Evolutionary conservation across 179 eudicot genomes (phyloP).

Genomic region (Silene coronaria): DNA sequence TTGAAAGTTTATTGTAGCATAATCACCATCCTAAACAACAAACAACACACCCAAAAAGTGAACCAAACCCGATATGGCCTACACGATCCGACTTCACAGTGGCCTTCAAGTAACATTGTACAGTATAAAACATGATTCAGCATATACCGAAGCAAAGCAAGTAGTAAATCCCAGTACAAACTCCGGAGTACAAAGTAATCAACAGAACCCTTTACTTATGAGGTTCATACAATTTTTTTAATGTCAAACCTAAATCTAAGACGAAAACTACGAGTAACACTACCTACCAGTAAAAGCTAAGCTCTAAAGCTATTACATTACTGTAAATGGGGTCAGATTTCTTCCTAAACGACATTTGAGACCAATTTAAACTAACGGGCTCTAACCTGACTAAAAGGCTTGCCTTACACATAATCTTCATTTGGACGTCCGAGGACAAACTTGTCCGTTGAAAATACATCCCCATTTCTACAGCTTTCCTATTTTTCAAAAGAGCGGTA

Average conservation of each 20-base stretch:
- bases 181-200: not conserved
- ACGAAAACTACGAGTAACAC: not conserved
- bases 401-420: slow-evolving; percentile 12
- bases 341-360: slow-evolving; percentile 1
- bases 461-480: slow-evolving; percentile 31
- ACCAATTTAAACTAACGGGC: not conserved
- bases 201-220: not conserved
- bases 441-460: slow-evolving; percentile 7
- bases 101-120: not conserved
- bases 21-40: too few species aligned
- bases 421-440: not conserved
- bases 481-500: slow-evolving; percentile 15
- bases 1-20: too few species aligned
- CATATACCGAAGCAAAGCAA: not conserved
- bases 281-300: not conserved
- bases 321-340: not conserved
- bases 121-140: not conserved
- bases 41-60: too few species aligned
- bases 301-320: not conserved
- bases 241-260: not conserved
- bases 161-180: not conserved
- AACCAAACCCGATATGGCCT: too few species aligned
- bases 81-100: too few species aligned
- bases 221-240: not conserved
- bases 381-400: slow-evolving; percentile 14